Evolutionary conservation across 2,329 filamentous ascomycete species (phyloP).

Genomic region (Ceratocystis alfenasii): DNA sequence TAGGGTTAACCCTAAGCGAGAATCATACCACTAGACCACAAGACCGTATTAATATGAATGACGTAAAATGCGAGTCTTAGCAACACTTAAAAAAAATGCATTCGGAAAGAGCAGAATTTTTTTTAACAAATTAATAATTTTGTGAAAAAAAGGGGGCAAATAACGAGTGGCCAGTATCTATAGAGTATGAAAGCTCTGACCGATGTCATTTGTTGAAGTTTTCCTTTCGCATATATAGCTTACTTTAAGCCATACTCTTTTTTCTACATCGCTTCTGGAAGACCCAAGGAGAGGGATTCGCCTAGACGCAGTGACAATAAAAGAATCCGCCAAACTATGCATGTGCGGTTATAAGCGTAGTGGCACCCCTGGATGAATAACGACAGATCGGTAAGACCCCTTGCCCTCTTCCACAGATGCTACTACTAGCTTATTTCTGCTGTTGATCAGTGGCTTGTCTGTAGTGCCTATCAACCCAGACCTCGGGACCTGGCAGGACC

Average conservation of each 20-base stretch:
- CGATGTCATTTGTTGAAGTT: no score
- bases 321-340: background rate
- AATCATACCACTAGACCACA: slow-evolving; percentile 60
- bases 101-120: no score
- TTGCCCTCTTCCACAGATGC: background rate
- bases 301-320: slow-evolving; percentile 4
- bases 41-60: slow-evolving; percentile 27
- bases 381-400: slow-evolving; percentile 1
- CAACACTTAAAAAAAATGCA: no score
- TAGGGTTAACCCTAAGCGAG: slow-evolving; percentile 50
- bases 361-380: background rate
- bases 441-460: no score
- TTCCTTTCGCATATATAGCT: no score
- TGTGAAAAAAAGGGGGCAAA: no score
- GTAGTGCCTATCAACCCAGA: background rate
- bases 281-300: background rate
- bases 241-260: no score
- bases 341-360: slow-evolving; percentile 5
- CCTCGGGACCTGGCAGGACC: no score
- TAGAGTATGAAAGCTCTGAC: no score
- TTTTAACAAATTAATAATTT: no score
- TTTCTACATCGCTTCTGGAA: background rate
- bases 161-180: no score
- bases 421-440: no score
- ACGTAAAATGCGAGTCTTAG: background rate